Conservation (phyloP, 495 filamentous ascomycete species). For the Terfezia boudieri region DNA sequence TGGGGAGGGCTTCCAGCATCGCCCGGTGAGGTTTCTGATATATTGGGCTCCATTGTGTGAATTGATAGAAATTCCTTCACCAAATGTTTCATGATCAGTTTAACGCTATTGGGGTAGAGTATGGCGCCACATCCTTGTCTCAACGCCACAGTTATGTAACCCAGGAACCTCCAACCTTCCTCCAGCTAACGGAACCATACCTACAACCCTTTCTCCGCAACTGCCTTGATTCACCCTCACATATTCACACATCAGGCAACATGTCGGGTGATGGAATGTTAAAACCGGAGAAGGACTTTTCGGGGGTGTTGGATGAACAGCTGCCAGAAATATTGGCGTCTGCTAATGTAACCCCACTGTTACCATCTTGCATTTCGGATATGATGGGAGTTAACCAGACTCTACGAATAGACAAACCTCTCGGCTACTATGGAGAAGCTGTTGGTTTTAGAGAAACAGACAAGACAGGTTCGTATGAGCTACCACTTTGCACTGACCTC, state of each 20-base stretch:
- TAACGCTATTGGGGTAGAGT: too few relatives aligned
- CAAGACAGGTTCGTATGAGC: constrained; percentile 49
- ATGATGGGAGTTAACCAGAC: constrained; percentile 4
- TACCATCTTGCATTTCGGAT: background rate
- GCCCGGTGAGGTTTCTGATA: too few relatives aligned
- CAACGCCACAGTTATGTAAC: too few relatives aligned
- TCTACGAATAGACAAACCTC: constrained; percentile 39
- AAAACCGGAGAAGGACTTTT: constrained; percentile 48
- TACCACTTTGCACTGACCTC: background rate
- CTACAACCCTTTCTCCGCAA: too few relatives aligned
- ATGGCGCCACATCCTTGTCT: too few relatives aligned
- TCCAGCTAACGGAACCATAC: too few relatives aligned
- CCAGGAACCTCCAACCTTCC: too few relatives aligned
- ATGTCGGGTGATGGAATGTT: constrained; percentile 22
- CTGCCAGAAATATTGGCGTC: constrained; percentile 73
- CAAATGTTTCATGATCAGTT: too few relatives aligned
- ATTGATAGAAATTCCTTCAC: too few relatives aligned
- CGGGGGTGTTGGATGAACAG: constrained; percentile 76
- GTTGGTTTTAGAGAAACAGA: constrained; percentile 74
- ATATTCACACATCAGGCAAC: background rate
- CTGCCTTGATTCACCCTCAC: background rate
- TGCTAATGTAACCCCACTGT: constrained; percentile 41
- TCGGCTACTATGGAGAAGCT: constrained; percentile 84
- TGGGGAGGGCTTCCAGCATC: too few relatives aligned
- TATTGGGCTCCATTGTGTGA: too few relatives aligned